phyloP scores from a whole-genome alignment of 768 basidiomycete species.

The Auriculariales sp. region DNA sequence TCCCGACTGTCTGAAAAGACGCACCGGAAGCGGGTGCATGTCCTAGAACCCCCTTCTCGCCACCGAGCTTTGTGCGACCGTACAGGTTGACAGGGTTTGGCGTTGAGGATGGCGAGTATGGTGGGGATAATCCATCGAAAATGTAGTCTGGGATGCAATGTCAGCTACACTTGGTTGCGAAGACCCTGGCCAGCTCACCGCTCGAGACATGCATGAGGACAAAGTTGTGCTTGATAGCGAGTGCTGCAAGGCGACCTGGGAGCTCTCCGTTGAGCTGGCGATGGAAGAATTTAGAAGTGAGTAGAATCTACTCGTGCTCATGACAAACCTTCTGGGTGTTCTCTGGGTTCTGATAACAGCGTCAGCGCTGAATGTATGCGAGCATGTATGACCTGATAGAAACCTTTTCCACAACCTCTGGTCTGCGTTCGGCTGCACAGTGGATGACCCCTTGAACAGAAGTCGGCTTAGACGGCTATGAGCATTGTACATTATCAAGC shows the following conservation, averaged over 20 bases:
- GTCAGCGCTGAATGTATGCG: neutral
- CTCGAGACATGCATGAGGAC: constrained; percentile 87
- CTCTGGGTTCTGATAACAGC: constrained; percentile 41
- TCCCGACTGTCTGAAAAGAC: too few species aligned
- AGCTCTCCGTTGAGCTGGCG: constrained; percentile 73
- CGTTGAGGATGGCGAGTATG: constrained; percentile 58
- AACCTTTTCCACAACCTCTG: constrained; percentile 86
- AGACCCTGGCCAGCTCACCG: constrained; percentile 25
- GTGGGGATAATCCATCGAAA: constrained; percentile 82
- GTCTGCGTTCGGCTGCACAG: constrained; percentile 87
- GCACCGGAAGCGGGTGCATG: too few species aligned
- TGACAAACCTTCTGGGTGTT: constrained; percentile 42
- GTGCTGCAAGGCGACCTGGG: constrained; percentile 52
- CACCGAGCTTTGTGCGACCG: constrained; percentile 74
- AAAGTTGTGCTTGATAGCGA: constrained; percentile 47
- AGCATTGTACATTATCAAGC: constrained; percentile 14
- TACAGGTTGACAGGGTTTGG: constrained; percentile 85
- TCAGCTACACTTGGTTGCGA: neutral
- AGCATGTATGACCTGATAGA: constrained; percentile 9
- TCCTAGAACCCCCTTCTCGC: constrained; percentile 68
- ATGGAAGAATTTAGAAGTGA: neutral
- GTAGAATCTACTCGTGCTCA: neutral
- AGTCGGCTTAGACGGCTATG: neutral
- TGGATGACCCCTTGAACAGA: constrained; percentile 63
- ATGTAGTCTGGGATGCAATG: constrained; percentile 58